Conservation (phyloP, 1,284 basidiomycete genomes). For the Laetiporus sulphureus region DNA sequence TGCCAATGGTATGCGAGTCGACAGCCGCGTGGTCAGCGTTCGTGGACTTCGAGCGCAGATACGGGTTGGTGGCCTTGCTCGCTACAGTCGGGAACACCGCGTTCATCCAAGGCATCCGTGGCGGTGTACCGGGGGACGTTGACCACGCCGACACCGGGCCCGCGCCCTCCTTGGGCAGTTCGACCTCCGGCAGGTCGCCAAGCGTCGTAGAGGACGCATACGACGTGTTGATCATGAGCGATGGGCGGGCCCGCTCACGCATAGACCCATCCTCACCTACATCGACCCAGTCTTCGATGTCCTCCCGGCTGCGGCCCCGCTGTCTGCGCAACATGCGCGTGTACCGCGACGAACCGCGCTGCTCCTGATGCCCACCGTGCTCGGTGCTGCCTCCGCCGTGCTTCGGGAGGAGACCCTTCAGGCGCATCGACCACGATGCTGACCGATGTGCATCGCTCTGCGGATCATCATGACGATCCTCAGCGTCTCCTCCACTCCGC, state of each 20-base stretch:
- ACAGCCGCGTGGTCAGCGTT: slow-evolving; percentile 26
- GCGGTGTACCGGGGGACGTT: slow-evolving; percentile 29
- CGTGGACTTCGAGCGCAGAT: slow-evolving; percentile 17
- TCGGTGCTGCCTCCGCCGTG: neutral
- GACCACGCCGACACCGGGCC: slow-evolving; percentile 34
- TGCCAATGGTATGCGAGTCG: slow-evolving; percentile 20
- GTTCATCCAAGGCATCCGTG: slow-evolving; percentile 31
- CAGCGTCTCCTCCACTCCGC: slow-evolving; percentile 26
- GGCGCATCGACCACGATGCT: slow-evolving; percentile 15
- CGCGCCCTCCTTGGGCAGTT: slow-evolving; percentile 13
- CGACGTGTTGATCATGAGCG: slow-evolving; percentile 39
- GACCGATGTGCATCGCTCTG: neutral
- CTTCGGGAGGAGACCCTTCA: slow-evolving; percentile 19
- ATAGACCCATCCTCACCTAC: slow-evolving; percentile 3
- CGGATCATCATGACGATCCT: neutral
- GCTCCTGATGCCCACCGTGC: neutral
- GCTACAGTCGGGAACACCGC: slow-evolving; percentile 22
- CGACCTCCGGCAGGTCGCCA: slow-evolving; percentile 7
- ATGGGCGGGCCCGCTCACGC: slow-evolving; percentile 23
- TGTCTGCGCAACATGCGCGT: slow-evolving; percentile 25
- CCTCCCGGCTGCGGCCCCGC: slow-evolving; percentile 5
- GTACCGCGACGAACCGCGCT: slow-evolving; percentile 16
- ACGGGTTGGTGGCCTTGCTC: slow-evolving; percentile 15
- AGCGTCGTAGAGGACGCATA: slow-evolving; percentile 18
- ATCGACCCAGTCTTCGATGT: too few relatives aligned